These are phyloP conservation scores for Tubosaeta brunneosetosa DNA, from an alignment of 768 basidiomycete genomes.

Conservation along the genomic window DNA sequence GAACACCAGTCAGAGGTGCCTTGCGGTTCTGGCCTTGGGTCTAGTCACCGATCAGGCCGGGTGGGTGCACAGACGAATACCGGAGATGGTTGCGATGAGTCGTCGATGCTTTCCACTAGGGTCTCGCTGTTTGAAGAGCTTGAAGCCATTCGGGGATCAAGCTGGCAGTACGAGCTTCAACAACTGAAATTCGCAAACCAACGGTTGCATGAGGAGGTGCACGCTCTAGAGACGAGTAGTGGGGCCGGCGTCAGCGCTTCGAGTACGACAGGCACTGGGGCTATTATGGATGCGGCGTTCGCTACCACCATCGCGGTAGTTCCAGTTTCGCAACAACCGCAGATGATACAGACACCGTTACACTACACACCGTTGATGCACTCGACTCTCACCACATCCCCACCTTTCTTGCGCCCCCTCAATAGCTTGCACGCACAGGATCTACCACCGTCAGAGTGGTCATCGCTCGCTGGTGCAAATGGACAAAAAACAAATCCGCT, in stretches of 20 bases:
- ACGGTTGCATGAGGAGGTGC: conserved; percentile 56
- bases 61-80: not conserved
- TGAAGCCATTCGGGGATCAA: conserved; percentile 59
- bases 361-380: conserved; percentile 6
- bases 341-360: conserved; percentile 5
- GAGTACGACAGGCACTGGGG: not conserved
- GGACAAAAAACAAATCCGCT: conserved; percentile 16
- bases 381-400: conserved; percentile 1
- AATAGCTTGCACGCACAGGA: conserved; percentile 17
- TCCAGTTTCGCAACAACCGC: not conserved
- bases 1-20: not conserved
- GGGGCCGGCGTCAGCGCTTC: not conserved
- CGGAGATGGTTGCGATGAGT: not conserved
- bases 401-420: not conserved
- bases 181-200: conserved; percentile 73
- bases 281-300: not conserved
- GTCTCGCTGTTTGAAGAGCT: conserved; percentile 70
- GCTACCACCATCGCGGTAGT: not conserved
- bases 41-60: not conserved
- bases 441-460: conserved; percentile 22
- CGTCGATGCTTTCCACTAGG: conserved; percentile 10
- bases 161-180: conserved; percentile 93
- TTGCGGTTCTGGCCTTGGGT: not conserved
- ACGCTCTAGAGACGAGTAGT: conserved; percentile 31
- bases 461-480: conserved; percentile 27